Conservation (phyloP, 192 early-diverging fungal species). For the Entomortierella lignicola region DNA sequence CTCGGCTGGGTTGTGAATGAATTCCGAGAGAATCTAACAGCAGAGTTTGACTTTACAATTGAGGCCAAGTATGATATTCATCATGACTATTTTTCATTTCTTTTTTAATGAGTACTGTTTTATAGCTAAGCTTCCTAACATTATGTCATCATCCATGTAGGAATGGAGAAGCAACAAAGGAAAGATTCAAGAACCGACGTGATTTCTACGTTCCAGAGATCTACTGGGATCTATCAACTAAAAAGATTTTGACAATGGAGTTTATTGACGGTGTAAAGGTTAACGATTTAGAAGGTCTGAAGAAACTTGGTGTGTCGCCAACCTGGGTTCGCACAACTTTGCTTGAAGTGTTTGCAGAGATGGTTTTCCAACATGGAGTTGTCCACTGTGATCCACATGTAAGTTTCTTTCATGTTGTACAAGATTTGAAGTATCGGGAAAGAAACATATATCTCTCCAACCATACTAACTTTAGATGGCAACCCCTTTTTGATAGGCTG, state of each 20-base stretch:
- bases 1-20: constrained; percentile 61
- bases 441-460: no score
- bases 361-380: constrained; percentile 60
- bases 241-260: constrained; percentile 64
- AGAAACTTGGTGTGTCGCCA: constrained; percentile 54
- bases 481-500: constrained; percentile 32
- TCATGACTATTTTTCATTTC: background rate
- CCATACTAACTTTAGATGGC: no score
- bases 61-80: constrained; percentile 42
- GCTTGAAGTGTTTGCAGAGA: constrained; percentile 64
- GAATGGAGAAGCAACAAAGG: constrained; percentile 59
- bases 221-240: constrained; percentile 57
- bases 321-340: constrained; percentile 54
- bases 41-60: constrained; percentile 61
- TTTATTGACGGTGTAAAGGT: constrained; percentile 63
- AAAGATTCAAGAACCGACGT: constrained; percentile 56
- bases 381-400: constrained; percentile 61
- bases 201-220: constrained; percentile 60
- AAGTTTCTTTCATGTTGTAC: background rate
- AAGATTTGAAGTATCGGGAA: no score
- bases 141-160: constrained; percentile 19
- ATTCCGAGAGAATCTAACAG: constrained; percentile 57
- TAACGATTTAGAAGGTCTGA: constrained; percentile 57
- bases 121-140: no score
- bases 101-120: no score